Conservation (phyloP, 306 rosid species). For the Ammopiptanthus mongolicus region DNA sequence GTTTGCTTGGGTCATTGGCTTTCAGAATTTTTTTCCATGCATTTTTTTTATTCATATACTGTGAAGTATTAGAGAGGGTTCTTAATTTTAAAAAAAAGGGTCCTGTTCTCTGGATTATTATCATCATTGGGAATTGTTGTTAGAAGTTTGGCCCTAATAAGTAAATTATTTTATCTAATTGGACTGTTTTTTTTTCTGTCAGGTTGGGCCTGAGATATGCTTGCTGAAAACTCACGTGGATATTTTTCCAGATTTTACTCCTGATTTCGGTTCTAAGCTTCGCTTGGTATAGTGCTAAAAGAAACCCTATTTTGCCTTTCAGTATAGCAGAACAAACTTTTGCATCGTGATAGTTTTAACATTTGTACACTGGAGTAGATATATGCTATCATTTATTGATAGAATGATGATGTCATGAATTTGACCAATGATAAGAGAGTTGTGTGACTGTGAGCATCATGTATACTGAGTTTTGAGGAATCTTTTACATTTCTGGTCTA, state of each 20-base stretch:
- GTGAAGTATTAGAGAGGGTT: background rate
- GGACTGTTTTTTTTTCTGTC: slow-evolving; percentile 20
- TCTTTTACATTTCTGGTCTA: background rate
- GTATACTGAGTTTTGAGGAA: background rate
- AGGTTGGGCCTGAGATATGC: slow-evolving; percentile 94
- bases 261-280: slow-evolving; percentile 80
- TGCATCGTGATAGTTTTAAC: background rate
- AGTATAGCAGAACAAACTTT: background rate
- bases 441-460: background rate
- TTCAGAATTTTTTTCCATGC: background rate
- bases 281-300: slow-evolving; percentile 46
- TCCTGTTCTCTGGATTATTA: background rate
- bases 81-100: background rate
- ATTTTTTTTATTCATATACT: background rate
- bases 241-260: slow-evolving; percentile 81
- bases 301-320: background rate
- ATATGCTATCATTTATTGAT: background rate
- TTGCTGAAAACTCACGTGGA: slow-evolving; percentile 89
- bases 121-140: background rate
- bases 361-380: background rate
- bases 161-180: background rate
- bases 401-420: background rate
- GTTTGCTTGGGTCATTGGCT: background rate
- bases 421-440: background rate
- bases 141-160: background rate